These are phyloP conservation scores for Paracorniculantispora psalliotae DNA, from an alignment of 2,329 filamentous ascomycete species.

Conservation along the genomic window DNA sequence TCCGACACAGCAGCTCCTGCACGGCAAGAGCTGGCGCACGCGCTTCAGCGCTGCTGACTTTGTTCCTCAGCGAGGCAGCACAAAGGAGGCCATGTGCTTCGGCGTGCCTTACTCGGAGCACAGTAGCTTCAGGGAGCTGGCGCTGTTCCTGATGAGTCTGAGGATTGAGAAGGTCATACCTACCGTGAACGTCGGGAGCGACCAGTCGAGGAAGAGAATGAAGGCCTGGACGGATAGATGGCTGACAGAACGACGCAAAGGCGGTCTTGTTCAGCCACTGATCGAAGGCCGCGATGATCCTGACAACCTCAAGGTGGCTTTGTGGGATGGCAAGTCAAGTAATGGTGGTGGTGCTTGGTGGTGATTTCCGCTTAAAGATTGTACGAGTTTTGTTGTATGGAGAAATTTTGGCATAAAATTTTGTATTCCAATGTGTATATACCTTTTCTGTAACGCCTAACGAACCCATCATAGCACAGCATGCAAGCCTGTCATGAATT, in stretches of 20 bases:
- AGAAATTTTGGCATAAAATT: neutral
- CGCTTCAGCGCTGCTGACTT: conserved; percentile 69
- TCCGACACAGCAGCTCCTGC: conserved; percentile 46
- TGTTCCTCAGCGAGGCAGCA: conserved; percentile 76
- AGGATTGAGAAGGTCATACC: conserved; percentile 86
- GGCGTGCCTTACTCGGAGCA: conserved; percentile 96
- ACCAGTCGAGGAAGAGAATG: conserved; percentile 53
- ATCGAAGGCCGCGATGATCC: conserved; percentile 33
- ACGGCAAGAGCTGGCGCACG: conserved; percentile 67
- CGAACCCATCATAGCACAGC: conserved; percentile 11
- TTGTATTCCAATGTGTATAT: conserved; percentile 13
- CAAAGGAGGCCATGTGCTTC: conserved; percentile 77
- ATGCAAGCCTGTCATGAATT: conserved; percentile 3
- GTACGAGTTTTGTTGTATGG: neutral
- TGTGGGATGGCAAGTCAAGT: conserved; percentile 37
- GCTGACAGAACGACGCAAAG: conserved; percentile 52
- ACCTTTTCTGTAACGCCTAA: conserved; percentile 13
- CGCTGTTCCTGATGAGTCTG: conserved; percentile 85
- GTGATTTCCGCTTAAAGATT: conserved; percentile 19
- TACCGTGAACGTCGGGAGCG: conserved; percentile 77
- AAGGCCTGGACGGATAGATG: conserved; percentile 61
- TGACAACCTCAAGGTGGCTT: conserved; percentile 22
- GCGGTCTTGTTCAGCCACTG: conserved; percentile 46
- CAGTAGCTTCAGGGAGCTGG: conserved; percentile 88
- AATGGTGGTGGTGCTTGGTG: conserved; percentile 37